Percentiles rank a stretch among this genome's conserved stretches.
Conservation (phyloP, 2,329 filamentous ascomycete species). For the Coleophoma eucalyptorum region DNA sequence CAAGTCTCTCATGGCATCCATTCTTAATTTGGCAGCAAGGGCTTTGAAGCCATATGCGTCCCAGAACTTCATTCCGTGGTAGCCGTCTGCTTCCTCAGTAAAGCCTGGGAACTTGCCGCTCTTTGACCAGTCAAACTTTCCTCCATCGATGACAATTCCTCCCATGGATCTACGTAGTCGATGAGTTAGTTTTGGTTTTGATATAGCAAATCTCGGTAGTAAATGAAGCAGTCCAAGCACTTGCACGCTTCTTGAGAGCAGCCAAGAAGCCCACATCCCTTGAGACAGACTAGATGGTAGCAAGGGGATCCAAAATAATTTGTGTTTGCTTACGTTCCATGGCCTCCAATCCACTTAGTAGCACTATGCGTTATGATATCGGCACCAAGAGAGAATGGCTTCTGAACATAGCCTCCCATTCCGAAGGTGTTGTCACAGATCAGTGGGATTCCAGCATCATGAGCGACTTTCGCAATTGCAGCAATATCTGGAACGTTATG, state of each 20-base stretch:
- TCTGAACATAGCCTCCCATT: constrained; percentile 59
- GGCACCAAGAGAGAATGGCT: constrained; percentile 59
- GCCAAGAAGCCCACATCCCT: too few species aligned
- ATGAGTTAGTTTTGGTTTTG: too few species aligned
- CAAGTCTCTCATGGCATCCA: constrained; percentile 64
- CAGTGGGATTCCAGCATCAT: constrained; percentile 53
- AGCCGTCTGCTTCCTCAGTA: constrained; percentile 56
- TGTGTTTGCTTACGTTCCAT: constrained; percentile 49
- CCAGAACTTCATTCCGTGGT: constrained; percentile 65
- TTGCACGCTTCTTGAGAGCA: too few species aligned
- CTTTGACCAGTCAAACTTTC: constrained; percentile 67
- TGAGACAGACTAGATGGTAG: too few species aligned
- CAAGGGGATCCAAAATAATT: too few species aligned
- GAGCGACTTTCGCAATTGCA: constrained; percentile 57
- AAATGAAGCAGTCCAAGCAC: too few species aligned
- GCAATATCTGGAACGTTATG: constrained; percentile 68
- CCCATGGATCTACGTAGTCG: constrained; percentile 35
- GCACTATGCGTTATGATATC: constrained; percentile 66
- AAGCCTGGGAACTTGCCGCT: constrained; percentile 67
- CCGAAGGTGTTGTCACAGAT: constrained; percentile 62
- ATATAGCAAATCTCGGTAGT: too few species aligned
- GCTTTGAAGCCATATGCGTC: constrained; percentile 62
- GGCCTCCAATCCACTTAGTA: constrained; percentile 65
- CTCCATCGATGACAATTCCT: constrained; percentile 60
- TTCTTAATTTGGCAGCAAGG: constrained; percentile 60